phyloP scores from a whole-genome alignment of 805 yeast species.

The Lachancea nothofagi region DNA sequence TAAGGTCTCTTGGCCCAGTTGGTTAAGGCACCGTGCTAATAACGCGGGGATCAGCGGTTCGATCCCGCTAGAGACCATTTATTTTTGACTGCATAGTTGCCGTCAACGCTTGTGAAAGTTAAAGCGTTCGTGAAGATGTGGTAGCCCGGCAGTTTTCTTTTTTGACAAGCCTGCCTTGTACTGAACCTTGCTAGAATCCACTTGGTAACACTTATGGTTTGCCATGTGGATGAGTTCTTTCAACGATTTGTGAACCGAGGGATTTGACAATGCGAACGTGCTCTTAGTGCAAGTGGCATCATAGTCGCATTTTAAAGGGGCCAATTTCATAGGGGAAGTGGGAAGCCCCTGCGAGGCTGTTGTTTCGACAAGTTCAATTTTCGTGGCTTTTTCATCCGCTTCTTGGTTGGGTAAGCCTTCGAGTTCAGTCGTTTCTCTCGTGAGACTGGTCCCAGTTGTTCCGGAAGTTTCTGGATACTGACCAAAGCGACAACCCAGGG shows the following conservation, averaged over 20 bases:
- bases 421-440: too few relatives aligned
- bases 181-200: conserved; percentile 22
- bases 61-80: conserved; percentile 21
- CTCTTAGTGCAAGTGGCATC: background rate
- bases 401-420: too few relatives aligned
- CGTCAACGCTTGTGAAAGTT: background rate
- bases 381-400: background rate
- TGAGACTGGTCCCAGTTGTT: too few relatives aligned
- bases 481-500: too few relatives aligned
- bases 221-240: conserved; percentile 25
- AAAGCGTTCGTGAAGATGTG: conserved; percentile 9
- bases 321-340: too few relatives aligned
- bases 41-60: conserved; percentile 24
- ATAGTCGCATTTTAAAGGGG: background rate
- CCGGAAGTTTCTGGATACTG: too few relatives aligned
- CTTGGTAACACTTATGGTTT: conserved; percentile 21
- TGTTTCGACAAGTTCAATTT: background rate
- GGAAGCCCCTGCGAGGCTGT: too few relatives aligned
- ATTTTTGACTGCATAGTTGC: background rate
- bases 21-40: conserved; percentile 23
- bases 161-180: conserved; percentile 27
- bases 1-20: conserved; percentile 20
- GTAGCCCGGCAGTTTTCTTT: conserved; percentile 1
- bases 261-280: background rate
- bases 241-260: conserved; percentile 22